A percentile compares a stretch with the other conserved stretches of the same genome.
Evolutionary conservation across 2,329 filamentous ascomycete species (phyloP).

Genomic region (Mollisiaceae sp.): DNA sequence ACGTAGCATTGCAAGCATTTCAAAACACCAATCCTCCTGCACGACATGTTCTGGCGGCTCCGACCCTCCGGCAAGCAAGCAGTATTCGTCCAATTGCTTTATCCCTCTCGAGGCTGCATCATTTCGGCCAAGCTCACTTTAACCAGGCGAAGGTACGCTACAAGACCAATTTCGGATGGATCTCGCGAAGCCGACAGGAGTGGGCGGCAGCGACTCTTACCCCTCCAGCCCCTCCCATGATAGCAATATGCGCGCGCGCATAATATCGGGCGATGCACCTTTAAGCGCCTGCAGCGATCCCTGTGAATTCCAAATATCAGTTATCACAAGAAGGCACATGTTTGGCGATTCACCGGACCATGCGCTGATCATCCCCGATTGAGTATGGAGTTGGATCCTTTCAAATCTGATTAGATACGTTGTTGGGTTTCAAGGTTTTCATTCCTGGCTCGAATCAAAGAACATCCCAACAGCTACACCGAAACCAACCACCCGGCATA

Average conservation of each 20-base stretch:
- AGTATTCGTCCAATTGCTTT: neutral
- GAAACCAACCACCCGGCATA: conserved; percentile 2
- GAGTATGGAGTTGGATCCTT: neutral
- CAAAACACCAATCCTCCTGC: conserved; percentile 22
- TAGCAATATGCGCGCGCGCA: conserved; percentile 25
- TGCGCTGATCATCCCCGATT: conserved; percentile 2
- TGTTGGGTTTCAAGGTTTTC: no score
- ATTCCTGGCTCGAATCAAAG: neutral
- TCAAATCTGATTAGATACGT: neutral
- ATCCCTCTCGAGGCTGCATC: conserved; percentile 2
- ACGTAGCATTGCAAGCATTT: conserved; percentile 17
- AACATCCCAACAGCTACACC: neutral
- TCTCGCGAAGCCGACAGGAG: conserved; percentile 1
- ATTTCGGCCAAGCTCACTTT: conserved; percentile 5
- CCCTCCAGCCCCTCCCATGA: conserved; percentile 10
- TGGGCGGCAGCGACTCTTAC: conserved; percentile 7
- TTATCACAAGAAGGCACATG: neutral
- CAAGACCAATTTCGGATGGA: conserved; percentile 14
- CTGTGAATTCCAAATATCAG: neutral
- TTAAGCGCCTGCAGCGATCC: conserved; percentile 25
- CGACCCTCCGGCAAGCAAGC: conserved; percentile 8
- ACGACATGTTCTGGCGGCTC: conserved; percentile 22
- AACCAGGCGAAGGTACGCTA: conserved; percentile 16
- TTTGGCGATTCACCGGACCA: conserved; percentile 7
- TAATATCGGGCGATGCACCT: conserved; percentile 24